Conservation (phyloP, 192 early-diverging fungal genomes). For the Linnemannia zychae region DNA sequence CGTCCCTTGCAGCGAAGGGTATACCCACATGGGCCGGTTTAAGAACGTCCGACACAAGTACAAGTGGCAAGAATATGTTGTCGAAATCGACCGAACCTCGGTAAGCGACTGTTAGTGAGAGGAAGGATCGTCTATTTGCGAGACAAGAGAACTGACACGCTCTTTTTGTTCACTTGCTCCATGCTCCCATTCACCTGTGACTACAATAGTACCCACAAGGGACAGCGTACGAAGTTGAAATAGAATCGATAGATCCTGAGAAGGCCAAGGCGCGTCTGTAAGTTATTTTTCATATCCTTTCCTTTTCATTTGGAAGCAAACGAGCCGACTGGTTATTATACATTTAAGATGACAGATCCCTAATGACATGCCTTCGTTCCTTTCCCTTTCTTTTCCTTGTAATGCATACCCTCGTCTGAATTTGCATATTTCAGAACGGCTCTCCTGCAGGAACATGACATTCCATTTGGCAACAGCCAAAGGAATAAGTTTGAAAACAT, state of each 20-base stretch:
- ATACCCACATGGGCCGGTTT: slow-evolving; percentile 45
- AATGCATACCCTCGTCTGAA: no score
- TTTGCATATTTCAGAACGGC: slow-evolving; percentile 11
- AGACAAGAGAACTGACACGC: background rate
- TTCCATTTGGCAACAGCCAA: slow-evolving; percentile 39
- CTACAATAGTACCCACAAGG: slow-evolving; percentile 47
- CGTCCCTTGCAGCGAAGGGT: slow-evolving; percentile 36
- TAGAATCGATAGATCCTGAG: slow-evolving; percentile 42
- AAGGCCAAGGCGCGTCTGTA: slow-evolving; percentile 39
- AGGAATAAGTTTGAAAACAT: slow-evolving; percentile 54
- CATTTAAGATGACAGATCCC: background rate
- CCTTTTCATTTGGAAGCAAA: background rate
- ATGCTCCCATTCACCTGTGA: background rate
- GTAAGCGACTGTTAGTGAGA: background rate
- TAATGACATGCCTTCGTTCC: background rate
- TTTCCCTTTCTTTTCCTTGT: background rate
- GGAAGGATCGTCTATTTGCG: background rate
- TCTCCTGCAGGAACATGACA: slow-evolving; percentile 29
- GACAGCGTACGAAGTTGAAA: slow-evolving; percentile 41
- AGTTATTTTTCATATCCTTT: no score
- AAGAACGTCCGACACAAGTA: slow-evolving; percentile 47
- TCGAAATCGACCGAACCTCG: slow-evolving; percentile 44
- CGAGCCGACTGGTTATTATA: no score
- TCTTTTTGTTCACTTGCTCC: background rate
- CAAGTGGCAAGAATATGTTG: slow-evolving; percentile 34